Percentiles rank a stretch among this genome's conserved stretches.
Evolutionary conservation across 306 rosid species (phyloP).

Genomic region (Lathyrus aphaca): DNA sequence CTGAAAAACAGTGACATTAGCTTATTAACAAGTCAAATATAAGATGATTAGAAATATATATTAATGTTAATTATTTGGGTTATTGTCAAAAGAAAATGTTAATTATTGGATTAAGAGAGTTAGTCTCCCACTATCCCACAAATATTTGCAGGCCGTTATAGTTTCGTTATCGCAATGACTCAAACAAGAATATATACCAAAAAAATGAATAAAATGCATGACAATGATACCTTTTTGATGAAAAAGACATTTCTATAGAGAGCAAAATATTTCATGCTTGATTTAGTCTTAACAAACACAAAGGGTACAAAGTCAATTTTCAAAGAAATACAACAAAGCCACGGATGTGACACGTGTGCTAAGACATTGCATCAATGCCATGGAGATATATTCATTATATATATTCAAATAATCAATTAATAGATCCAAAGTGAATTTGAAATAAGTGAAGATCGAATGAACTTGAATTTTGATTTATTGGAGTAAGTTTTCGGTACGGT

Average conservation of each 20-base stretch:
- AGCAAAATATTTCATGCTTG: no score
- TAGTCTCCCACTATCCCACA: conserved; percentile 10
- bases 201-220: neutral
- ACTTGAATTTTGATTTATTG: no score
- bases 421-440: no score
- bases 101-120: neutral
- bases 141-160: conserved; percentile 28
- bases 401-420: no score
- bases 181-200: conserved; percentile 3
- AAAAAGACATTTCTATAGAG: conserved; percentile 11
- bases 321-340: no score
- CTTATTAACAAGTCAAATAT: conserved; percentile 12
- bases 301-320: no score
- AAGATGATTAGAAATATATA: neutral
- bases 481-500: no score
- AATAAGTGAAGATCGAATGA: no score
- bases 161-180: conserved; percentile 30
- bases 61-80: neutral
- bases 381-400: no score
- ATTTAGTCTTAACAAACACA: no score
- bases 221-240: conserved; percentile 24
- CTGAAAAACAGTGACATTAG: neutral
- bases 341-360: no score
- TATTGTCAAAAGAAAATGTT: neutral
- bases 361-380: no score